Evolutionary conservation across 1,284 basidiomycete species (phyloP).

Genomic region (Rhodotorula sp.): DNA sequence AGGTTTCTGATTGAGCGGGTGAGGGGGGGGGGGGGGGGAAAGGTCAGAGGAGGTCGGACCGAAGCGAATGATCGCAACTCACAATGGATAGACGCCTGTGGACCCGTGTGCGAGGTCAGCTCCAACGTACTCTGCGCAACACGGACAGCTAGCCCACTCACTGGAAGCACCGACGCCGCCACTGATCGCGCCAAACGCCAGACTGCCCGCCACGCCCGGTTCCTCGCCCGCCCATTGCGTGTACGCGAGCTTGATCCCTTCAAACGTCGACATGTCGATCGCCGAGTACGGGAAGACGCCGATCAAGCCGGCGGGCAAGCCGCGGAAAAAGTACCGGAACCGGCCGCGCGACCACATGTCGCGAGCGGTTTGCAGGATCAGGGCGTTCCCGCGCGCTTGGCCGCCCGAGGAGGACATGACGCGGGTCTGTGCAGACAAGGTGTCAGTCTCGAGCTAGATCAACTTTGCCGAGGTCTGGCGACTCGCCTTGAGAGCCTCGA

Average conservation of each 20-base stretch:
- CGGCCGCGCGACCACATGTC: slow-evolving; percentile 75
- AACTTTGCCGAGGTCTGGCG: neutral
- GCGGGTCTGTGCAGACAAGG: slow-evolving; percentile 68
- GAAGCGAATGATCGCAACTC: neutral
- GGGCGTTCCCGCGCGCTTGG: slow-evolving; percentile 34
- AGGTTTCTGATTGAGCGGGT: slow-evolving; percentile 85
- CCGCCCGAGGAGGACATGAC: slow-evolving; percentile 44
- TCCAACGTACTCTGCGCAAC: neutral
- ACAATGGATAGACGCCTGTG: slow-evolving; percentile 70
- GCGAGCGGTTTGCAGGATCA: slow-evolving; percentile 57
- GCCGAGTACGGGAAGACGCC: slow-evolving; percentile 53
- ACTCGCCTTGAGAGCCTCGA: slow-evolving; percentile 71
- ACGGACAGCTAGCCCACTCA: slow-evolving; percentile 43
- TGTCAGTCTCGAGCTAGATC: slow-evolving; percentile 66
- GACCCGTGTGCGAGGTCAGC: neutral
- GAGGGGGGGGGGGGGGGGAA: neutral
- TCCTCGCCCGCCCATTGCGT: slow-evolving; percentile 50
- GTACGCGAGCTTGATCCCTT: slow-evolving; percentile 52
- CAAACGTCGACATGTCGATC: slow-evolving; percentile 51
- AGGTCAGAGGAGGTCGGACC: neutral
- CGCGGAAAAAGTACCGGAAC: slow-evolving; percentile 82
- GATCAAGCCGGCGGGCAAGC: slow-evolving; percentile 62
- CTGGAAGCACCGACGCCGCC: slow-evolving; percentile 52
- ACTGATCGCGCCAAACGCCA: slow-evolving; percentile 51
- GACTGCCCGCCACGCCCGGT: slow-evolving; percentile 49